A percentile compares a stretch with the other conserved stretches of the same genome.
Conservation (phyloP, 1,284 basidiomycete species). For the Phaffia rhodozyma region DNA sequence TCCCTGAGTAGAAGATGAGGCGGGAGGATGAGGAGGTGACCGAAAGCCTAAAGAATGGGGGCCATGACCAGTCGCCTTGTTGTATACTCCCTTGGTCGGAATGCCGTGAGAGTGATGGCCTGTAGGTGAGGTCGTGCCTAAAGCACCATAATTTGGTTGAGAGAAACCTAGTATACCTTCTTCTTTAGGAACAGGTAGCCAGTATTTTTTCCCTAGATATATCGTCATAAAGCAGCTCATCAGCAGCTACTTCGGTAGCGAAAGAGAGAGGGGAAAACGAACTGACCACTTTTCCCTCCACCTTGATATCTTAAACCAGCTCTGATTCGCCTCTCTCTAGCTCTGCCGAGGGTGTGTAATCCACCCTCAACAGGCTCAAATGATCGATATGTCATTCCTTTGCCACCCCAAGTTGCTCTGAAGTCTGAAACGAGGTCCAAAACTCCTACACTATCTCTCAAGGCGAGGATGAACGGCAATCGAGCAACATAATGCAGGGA, state of each 20-base stretch:
- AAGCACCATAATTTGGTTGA: slow-evolving; percentile 5
- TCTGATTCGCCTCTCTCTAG: slow-evolving; percentile 65
- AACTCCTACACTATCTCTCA: slow-evolving; percentile 73
- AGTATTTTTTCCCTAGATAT: slow-evolving; percentile 52
- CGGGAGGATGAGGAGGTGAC: slow-evolving; percentile 2
- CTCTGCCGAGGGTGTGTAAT: slow-evolving; percentile 66
- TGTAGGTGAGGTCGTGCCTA: slow-evolving; percentile 10
- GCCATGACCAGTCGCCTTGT: slow-evolving; percentile 5
- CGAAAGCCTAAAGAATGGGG: slow-evolving; percentile 6
- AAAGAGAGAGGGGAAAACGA: not conserved
- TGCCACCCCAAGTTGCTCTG: slow-evolving; percentile 68
- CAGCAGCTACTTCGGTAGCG: not conserved
- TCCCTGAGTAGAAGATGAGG: not conserved
- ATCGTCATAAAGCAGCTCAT: slow-evolving; percentile 33
- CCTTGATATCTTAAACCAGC: slow-evolving; percentile 83
- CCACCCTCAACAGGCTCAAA: slow-evolving; percentile 91
- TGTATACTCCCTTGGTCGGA: too few species aligned
- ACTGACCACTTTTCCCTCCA: slow-evolving; percentile 51
- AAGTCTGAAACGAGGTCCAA: slow-evolving; percentile 81
- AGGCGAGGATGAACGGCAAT: slow-evolving; percentile 72
- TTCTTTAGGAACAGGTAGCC: slow-evolving; percentile 41
- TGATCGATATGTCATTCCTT: slow-evolving; percentile 86
- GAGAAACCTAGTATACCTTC: slow-evolving; percentile 3
- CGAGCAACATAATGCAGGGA: slow-evolving; percentile 42
- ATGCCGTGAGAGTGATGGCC: not conserved